Evolutionary conservation across 2,329 filamentous ascomycete species (phyloP), one percentile per base, ranked within the genome.

Genomic region (Penicillium sp.): DNA sequence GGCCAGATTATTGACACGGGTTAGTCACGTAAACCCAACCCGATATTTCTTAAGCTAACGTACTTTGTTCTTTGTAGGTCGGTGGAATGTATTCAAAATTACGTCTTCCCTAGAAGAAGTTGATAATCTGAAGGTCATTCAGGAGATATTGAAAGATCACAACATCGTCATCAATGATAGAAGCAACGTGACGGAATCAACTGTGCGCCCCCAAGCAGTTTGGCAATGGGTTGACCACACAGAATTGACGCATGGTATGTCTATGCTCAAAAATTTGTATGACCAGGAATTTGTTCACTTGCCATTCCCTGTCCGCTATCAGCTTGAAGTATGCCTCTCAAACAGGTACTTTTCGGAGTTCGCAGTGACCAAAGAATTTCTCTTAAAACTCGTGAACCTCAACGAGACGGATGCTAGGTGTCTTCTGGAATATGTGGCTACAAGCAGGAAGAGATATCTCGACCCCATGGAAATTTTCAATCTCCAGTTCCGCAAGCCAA

Each of bases 261-360:
- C 43, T 14, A 79, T 53, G 55, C 63, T 62, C 57, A 66, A 77
- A 24, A 74, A 75, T 27, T 61, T 77, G 37, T 63, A 64, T 63
- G 58, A 72, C 22, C 60, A 70, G 22, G 64, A 61, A 10, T 22
- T 75, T 60, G 65, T 78, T 29, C 63, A 75, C 53, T 78, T 93
- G 4, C 77, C 84, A 0, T 97, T 92, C 59, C 77, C 86, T 1
- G 84, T 96, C 1, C 84, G 91, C 16, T 99, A 98, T 69, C 92
- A 96, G 70, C 83, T 99, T 0, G 93, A 99, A 72, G 93, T 91
- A 0, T 98, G 93, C 70, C 82, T 98, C n/a, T 96, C 93, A 0
- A 85, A 89, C 27, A 86, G 87, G 0, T 80, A 86, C 24, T 76
- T 99, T 13, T 88, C 88, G 52, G 93, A 97, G 71, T 85, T 91